Evolutionary conservation across 768 basidiomycete genomes (phyloP), one percentile per base, ranked within the genome.

Genomic region (Kwoniella sp.): DNA sequence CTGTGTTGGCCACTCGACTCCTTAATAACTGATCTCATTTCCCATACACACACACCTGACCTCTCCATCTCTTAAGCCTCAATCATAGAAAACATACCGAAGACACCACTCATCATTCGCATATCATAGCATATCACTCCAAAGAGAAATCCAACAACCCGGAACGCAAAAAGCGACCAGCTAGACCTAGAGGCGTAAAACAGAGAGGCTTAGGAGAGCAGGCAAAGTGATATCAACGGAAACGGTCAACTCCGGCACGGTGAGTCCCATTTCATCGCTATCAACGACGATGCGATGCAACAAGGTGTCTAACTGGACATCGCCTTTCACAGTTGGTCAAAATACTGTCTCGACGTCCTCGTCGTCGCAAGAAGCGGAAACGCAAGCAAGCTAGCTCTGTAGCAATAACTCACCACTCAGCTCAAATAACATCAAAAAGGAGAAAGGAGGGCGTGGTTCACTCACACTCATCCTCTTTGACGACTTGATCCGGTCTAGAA

Each of bases 311-410:
- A 19, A 44, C 40, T 15, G 3, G 40, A 10, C 17, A 4, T 44
- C 40, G 13, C 33, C 33, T 24, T 26, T 25, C 15, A 24, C 48
- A 49, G 48, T 44, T 26, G 36, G 33, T 7, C 62, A 64, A 58
- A 53, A 57, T 64, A 57, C 55, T 10, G 40, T 52, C 50, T 36
- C 49, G 55, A 27, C 47, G 50, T 51, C 44, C 50, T 36, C 49
- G 55, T 25, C 47, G 50, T 57, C 47, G 55, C 25, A 64, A 50
- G 36, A 64, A 58, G 40, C 62, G 62, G 36, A 64, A 40, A 44
- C 55, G 55, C 27, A 47, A 21, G 33, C 27, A n/a, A n/a, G n/a
- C n/a, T n/a, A n/a, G n/a, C n/a, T n/a, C n/a, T n/a, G n/a, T n/a
- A n/a, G 12, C 27, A 21, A 60, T 47, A 27, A 36, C 50, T 52